These are phyloP conservation scores for Chytriomyces sp. DNA, from an alignment of 192 early-diverging fungal species.

Conservation along the genomic window DNA sequence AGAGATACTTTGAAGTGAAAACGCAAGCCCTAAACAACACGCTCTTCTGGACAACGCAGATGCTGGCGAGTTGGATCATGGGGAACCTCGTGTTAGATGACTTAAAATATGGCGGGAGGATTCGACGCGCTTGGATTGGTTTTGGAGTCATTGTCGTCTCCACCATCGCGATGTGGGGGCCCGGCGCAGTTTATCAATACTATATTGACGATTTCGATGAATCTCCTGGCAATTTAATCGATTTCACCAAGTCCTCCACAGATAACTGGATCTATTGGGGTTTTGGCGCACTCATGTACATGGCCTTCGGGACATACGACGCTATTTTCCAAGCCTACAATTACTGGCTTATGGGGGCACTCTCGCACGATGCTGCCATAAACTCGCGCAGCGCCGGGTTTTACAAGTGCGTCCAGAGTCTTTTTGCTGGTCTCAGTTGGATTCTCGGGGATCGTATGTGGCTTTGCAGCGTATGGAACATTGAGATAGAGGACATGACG, in stretches of 20 bases:
- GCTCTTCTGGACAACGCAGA: constrained; percentile 77
- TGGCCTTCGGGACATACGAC: constrained; percentile 72
- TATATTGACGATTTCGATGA: constrained; percentile 39
- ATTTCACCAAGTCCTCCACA: not conserved
- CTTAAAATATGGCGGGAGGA: not conserved
- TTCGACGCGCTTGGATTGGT: not conserved
- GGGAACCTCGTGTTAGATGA: constrained; percentile 59
- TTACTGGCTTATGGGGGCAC: constrained; percentile 82
- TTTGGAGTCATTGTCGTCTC: constrained; percentile 41
- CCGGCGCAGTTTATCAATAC: constrained; percentile 60
- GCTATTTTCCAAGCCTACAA: constrained; percentile 74
- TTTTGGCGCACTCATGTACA: constrained; percentile 57
- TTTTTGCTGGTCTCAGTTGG: no score
- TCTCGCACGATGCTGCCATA: constrained; percentile 70
- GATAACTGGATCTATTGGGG: not conserved
- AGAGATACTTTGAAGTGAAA: constrained; percentile 66
- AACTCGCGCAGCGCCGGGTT: constrained; percentile 56
- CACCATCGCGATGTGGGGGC: constrained; percentile 66
- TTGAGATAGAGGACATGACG: not conserved
- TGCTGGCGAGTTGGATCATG: constrained; percentile 61
- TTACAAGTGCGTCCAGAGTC: no score
- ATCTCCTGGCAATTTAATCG: constrained; percentile 44
- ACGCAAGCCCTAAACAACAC: constrained; percentile 73
- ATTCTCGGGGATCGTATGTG: constrained; percentile 70
- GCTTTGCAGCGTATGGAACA: constrained; percentile 49